Evolutionary conservation across 805 yeast genomes (phyloP), one percentile per base, ranked within the genome.

Genomic region (Cyberlindnera euphorbiiphila): DNA sequence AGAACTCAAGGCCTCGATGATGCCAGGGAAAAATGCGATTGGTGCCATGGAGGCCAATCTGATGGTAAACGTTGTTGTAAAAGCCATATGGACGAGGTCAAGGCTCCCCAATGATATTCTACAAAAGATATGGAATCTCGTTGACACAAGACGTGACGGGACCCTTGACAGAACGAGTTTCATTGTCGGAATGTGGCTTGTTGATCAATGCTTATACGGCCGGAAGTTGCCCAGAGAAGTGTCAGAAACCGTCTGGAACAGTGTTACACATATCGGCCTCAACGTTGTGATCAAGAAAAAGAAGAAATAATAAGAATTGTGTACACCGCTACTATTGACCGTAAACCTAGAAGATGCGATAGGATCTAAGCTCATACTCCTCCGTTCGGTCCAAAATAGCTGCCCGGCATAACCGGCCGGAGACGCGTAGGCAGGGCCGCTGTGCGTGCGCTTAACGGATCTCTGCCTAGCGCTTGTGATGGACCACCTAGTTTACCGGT

Each of bases 121-220:
- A 22, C 66, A 64, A 17, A 72, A 75, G 33, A 79, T 81, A 20
- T 86, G 87, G 87, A 74, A 77, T 32, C 66, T 82, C 50, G 91
- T 89, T 5, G 86, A 74, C 55, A 70, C 62, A 38, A 59, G 78
- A 47, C 60, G 66, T 31, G 93, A 84, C 56, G 95, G 95, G 0
- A 75, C 85, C 1, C 64, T 93, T 37, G 82, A 80, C 48, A 75
- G 85, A 44, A 81, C 78, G 25, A 91, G 89, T 46, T 93, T 93
- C 52, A 64, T 91, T 22, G 91, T 89, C n/a, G 98, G 98, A 0
- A 89, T 85, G 84, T 93, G 98, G 98, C 62, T 89, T 5, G 89
- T 93, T 2, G 99, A 93, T 59, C 98, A 93, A 61, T 85, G 96
- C 56, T 67, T 93, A 11, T 93, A 91, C 56, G 98, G 98, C 0